These are phyloP conservation scores for Suhomyces atakaporum DNA, from an alignment of 1,139 yeast species.

Conservation along the genomic window DNA sequence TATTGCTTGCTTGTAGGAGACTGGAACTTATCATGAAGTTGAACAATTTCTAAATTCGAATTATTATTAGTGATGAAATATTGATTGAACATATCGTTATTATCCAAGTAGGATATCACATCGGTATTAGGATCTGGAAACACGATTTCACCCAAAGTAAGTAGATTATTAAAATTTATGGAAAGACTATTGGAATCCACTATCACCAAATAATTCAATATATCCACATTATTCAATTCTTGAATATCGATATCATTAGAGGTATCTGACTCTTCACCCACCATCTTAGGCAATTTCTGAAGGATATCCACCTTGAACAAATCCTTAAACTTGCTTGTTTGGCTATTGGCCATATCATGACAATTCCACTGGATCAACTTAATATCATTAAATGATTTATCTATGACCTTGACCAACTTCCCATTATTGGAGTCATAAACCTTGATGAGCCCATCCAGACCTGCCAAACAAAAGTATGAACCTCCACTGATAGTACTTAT, in stretches of 20 bases:
- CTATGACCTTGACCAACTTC: constrained; percentile 30
- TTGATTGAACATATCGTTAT: constrained; percentile 32
- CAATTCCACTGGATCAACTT: constrained; percentile 29
- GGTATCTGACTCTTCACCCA: constrained; percentile 12
- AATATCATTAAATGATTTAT: constrained; percentile 21
- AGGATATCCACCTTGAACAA: constrained; percentile 30
- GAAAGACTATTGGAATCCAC: constrained; percentile 28
- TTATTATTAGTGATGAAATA: constrained; percentile 25
- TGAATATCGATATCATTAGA: constrained; percentile 13
- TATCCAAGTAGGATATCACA: constrained; percentile 21
- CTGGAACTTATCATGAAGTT: constrained; percentile 17
- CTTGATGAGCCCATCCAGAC: constrained; percentile 46
- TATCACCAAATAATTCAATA: constrained; percentile 29
- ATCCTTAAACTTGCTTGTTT: constrained; percentile 15
- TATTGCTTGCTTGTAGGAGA: constrained; percentile 13
- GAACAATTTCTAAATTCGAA: constrained; percentile 14
- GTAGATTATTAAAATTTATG: constrained; percentile 35
- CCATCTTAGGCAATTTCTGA: constrained; percentile 29
- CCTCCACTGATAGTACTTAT: constrained; percentile 43
- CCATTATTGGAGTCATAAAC: constrained; percentile 55
- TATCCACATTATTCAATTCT: constrained; percentile 13
- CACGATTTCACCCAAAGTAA: constrained; percentile 26
- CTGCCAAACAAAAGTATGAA: constrained; percentile 45
- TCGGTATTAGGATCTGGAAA: constrained; percentile 17
- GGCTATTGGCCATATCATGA: constrained; percentile 6